These are phyloP conservation scores for Vitis cinerea DNA, from an alignment of 164 flowering plant species.

Conservation along the genomic window DNA sequence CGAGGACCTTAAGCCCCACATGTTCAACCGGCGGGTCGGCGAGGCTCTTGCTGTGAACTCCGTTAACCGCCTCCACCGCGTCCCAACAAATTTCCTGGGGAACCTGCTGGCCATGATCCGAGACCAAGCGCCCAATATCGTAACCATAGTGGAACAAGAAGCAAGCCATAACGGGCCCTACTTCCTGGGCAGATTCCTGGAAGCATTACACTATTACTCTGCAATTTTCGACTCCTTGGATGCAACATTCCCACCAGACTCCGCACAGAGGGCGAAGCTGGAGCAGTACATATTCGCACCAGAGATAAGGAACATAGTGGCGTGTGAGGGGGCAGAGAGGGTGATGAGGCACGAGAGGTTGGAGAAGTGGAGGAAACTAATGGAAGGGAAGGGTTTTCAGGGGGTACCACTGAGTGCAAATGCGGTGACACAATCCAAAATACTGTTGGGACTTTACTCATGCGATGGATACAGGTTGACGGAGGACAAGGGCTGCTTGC, in stretches of 20 bases:
- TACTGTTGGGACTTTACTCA: conserved; percentile 55
- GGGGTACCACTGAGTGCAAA: conserved; percentile 60
- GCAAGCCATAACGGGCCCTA: conserved; percentile 77
- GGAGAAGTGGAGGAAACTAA: conserved; percentile 72
- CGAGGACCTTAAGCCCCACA: conserved; percentile 61
- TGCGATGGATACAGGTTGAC: conserved; percentile 68
- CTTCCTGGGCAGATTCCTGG: conserved; percentile 69
- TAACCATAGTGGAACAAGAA: conserved; percentile 70
- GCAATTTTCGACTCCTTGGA: conserved; percentile 76
- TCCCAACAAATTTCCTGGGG: conserved; percentile 44
- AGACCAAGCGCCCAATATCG: conserved; percentile 71
- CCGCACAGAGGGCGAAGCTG: conserved; percentile 60
- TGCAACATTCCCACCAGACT: conserved; percentile 62
- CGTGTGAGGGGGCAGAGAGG: conserved; percentile 67
- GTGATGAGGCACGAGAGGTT: conserved; percentile 65
- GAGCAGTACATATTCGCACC: conserved; percentile 74
- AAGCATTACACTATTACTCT: conserved; percentile 69
- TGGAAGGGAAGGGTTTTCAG: conserved; percentile 69
- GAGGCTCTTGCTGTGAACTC: conserved; percentile 72
- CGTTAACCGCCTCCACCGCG: conserved; percentile 59
- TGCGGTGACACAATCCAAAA: conserved; percentile 65
- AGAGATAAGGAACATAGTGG: conserved; percentile 70
- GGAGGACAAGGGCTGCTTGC: conserved; percentile 69
- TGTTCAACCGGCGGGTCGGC: conserved; percentile 68
- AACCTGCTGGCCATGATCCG: conserved; percentile 55